phyloP scores from a whole-genome alignment of 768 basidiomycete species.

The Aureoboletus auriporus region DNA sequence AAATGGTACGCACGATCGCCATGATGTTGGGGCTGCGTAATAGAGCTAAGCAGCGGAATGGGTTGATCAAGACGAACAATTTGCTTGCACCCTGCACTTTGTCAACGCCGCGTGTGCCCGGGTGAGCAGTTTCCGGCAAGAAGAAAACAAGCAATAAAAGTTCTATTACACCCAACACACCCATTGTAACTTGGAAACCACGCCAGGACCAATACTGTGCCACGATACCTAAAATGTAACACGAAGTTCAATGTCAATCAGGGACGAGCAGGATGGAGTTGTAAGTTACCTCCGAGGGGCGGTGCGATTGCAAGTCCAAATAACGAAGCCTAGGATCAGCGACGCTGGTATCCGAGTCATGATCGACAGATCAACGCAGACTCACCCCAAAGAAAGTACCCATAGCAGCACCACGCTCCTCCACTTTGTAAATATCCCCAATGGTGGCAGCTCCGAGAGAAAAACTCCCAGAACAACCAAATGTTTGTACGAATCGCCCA shows the following conservation, averaged over 20 bases:
- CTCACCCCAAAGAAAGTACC: slow-evolving; percentile 54
- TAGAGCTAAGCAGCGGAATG: slow-evolving; percentile 46
- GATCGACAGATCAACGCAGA: not conserved
- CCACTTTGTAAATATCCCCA: slow-evolving; percentile 62
- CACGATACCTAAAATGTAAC: slow-evolving; percentile 34
- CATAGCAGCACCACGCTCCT: slow-evolving; percentile 58
- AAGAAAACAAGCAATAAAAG: slow-evolving; percentile 39
- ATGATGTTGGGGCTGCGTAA: slow-evolving; percentile 59
- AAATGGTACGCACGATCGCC: slow-evolving; percentile 41
- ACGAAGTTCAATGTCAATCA: not conserved
- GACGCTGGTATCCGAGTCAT: not conserved
- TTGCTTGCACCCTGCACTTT: slow-evolving; percentile 28
- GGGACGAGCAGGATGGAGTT: not conserved
- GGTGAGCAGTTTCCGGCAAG: slow-evolving; percentile 69
- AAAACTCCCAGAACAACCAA: slow-evolving; percentile 55
- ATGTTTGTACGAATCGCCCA: slow-evolving; percentile 62
- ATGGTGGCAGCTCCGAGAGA: slow-evolving; percentile 59
- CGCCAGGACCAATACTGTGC: slow-evolving; percentile 69
- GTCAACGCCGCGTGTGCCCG: slow-evolving; percentile 52
- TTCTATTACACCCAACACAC: slow-evolving; percentile 35
- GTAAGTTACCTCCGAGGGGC: slow-evolving; percentile 50
- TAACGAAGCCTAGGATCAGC: slow-evolving; percentile 41
- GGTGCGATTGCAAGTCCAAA: slow-evolving; percentile 63
- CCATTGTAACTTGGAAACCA: slow-evolving; percentile 47
- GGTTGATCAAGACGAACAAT: slow-evolving; percentile 51